Evolutionary conservation across 345 rosid genomes (phyloP).

Genomic region (Heritiera littoralis): DNA sequence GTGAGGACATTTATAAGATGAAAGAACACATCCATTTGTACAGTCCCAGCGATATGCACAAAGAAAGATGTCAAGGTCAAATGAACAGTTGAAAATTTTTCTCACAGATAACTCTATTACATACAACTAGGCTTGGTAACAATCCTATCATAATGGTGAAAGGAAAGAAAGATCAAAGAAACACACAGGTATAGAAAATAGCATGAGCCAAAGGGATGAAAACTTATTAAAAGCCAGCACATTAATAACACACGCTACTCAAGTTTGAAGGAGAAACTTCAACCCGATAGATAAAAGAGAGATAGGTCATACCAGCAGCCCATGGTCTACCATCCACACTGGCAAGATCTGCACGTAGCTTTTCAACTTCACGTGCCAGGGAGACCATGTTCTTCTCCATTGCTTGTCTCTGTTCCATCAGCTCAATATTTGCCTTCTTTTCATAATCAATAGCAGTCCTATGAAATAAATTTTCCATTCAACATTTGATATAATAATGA

Average conservation of each 20-base stretch:
- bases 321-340: conserved; percentile 64
- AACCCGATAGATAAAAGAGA: conserved; percentile 17
- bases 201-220: background rate
- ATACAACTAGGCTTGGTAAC: background rate
- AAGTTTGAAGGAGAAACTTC: conserved; percentile 14
- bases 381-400: conserved; percentile 95
- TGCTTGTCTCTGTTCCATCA: conserved; percentile 86
- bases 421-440: conserved; percentile 90
- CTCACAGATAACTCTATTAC: background rate
- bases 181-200: background rate
- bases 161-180: background rate
- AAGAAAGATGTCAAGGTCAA: background rate
- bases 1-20: background rate
- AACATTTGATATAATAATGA: conserved; percentile 19
- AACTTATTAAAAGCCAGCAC: background rate
- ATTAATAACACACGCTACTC: conserved; percentile 2
- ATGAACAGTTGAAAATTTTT: background rate
- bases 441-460: conserved; percentile 87
- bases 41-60: background rate
- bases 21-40: background rate
- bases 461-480: conserved; percentile 15
- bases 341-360: conserved; percentile 79
- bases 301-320: conserved; percentile 55
- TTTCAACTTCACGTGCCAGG: conserved; percentile 99
- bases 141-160: background rate